Conservation (phyloP, 2,329 filamentous ascomycete species). For the Scedosporium boydii region DNA sequence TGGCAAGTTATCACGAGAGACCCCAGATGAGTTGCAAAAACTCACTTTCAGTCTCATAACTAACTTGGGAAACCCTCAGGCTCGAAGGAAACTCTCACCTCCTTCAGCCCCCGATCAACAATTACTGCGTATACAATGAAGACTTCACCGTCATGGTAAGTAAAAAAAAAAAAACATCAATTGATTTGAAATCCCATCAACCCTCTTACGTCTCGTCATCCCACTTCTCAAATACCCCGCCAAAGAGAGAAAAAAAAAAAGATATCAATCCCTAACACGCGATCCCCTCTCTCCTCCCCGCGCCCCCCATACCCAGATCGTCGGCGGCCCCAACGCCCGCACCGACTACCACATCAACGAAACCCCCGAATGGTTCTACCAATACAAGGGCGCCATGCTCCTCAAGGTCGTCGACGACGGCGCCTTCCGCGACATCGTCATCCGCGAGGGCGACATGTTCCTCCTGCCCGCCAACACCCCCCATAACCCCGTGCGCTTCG, state of each 20-base stretch:
- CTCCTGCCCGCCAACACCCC: conserved; percentile 89
- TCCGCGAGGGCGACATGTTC: conserved; percentile 90
- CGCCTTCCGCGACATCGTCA: conserved; percentile 73
- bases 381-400: conserved; percentile 86
- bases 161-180: not conserved
- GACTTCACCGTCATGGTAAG: conserved; percentile 70
- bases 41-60: not conserved
- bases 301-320: conserved; percentile 45
- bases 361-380: conserved; percentile 97
- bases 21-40: not conserved
- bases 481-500: conserved; percentile 90
- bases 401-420: conserved; percentile 76
- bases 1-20: conserved; percentile 32
- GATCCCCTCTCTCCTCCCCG: conserved; percentile 1
- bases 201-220: not conserved
- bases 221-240: not conserved
- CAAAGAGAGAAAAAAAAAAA: not conserved
- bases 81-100: conserved; percentile 86
- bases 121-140: conserved; percentile 91
- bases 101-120: conserved; percentile 89
- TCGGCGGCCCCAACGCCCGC: conserved; percentile 89
- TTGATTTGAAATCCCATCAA: not conserved
- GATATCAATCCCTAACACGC: not conserved
- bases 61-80: conserved; percentile 40
- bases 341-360: conserved; percentile 98